A percentile compares a stretch with the other conserved stretches of the same genome.
phyloP scores from a whole-genome alignment of 73 alveolate genomes.

The Symbiodinium natans region DNA sequence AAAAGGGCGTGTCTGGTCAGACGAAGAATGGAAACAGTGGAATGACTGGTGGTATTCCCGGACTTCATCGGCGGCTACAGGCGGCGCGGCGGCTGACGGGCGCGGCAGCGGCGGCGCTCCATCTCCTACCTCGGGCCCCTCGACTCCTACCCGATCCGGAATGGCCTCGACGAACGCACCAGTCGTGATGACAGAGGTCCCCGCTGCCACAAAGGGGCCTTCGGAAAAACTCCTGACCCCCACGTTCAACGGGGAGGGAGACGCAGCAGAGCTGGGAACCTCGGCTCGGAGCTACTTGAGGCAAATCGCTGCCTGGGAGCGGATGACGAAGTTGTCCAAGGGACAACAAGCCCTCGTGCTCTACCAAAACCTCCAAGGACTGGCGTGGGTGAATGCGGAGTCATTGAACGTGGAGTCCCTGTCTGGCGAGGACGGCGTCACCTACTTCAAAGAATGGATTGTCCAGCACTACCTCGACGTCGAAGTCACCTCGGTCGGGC shows the following conservation, averaged over 20 bases:
- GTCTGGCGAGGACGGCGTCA: background rate
- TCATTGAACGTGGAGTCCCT: background rate
- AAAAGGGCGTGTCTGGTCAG: no score
- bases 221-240: background rate
- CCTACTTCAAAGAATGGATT: background rate
- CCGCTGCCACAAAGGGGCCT: no score
- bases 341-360: background rate
- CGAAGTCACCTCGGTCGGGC: background rate
- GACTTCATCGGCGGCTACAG: no score
- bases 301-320: no score
- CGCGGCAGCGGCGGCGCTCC: no score
- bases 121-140: no score
- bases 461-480: background rate
- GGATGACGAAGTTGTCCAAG: background rate
- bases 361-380: background rate
- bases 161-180: no score
- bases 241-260: background rate
- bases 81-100: no score
- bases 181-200: no score
- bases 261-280: background rate
- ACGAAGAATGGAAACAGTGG: no score
- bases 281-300: background rate
- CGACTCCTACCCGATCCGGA: no score
- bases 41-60: no score
- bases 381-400: background rate